Base-by-base conservation (phyloP, 1,284 basidiomycete genomes). In the Tilletia indica region DNA sequence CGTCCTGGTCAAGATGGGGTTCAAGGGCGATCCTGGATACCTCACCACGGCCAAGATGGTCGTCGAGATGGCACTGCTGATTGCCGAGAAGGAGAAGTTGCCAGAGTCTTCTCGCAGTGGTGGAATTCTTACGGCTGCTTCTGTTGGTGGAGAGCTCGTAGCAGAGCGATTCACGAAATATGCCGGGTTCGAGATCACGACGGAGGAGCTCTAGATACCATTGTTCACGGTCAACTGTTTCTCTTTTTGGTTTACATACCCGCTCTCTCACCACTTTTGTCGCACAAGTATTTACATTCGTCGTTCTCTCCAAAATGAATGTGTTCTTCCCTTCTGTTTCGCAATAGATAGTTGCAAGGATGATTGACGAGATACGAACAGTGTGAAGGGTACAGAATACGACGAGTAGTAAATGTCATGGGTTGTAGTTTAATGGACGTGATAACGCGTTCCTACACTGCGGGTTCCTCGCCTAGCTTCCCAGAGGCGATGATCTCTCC, bases 21-120 rank as follows among this genome's bases (percentile, higher is more conserved):
- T 89, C 0, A 86, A 89, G 58, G 92, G 92, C n/a, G 92, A 94
- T 80, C 91, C 92, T 3, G 92, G 93, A 2, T 93, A 94, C 84
- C 83, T 88, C 19, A 85, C 90, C 48, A 90, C 92, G 0, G 86
- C 90, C 4, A 85, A 90, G 54, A 89, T 94, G 87, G 87, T 93
- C 36, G 86, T 89, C 2, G 93, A 95, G 86, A 88, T 88, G 14
- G 93, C 91, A 0, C 87, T 94, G 8, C 87, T 88, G 5, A 86
- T 93, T 64, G 84, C 90, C 42, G 82, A 75, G 3, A 68, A 68
- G 39, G n/a, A 36, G 34, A 68, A 66, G 69, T 87, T 92, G 2
- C 88, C 91, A 0, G 77, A 86, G 0, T 83, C 91, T 5, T 90
- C 87, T 0, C 86, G 85, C 42, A 78, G 86, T 70, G 93, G 93